Conservation (phyloP, 768 basidiomycete genomes). For the Cystobasidium onofrii region DNA sequence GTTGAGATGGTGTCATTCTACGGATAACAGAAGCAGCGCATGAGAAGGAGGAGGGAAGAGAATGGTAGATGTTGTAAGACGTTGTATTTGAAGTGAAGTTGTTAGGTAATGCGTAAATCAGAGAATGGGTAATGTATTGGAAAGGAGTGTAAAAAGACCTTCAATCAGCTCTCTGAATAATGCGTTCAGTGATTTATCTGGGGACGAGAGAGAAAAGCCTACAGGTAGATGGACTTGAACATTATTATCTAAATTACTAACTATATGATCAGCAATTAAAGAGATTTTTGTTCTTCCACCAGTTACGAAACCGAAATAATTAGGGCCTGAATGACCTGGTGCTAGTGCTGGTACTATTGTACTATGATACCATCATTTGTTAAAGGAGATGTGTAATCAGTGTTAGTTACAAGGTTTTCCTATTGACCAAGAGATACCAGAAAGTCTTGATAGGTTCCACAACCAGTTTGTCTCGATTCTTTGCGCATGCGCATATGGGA, state of each 20-base stretch:
- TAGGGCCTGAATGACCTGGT: conserved; percentile 47
- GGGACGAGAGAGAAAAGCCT: conserved; percentile 7
- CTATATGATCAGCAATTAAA: conserved; percentile 48
- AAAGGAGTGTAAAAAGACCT: too few relatives aligned
- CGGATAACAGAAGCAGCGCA: too few relatives aligned
- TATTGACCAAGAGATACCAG: too few relatives aligned
- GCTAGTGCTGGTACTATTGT: conserved; percentile 45
- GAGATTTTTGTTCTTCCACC: conserved; percentile 45
- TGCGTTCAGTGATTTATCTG: neutral
- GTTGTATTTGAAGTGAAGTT: conserved; percentile 37
- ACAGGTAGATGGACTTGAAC: conserved; percentile 45
- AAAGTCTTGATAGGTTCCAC: too few relatives aligned
- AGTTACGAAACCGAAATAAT: conserved; percentile 40
- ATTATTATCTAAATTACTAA: conserved; percentile 46
- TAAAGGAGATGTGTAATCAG: too few relatives aligned
- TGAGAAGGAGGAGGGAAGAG: conserved; percentile 43
- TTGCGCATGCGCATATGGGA: too few relatives aligned
- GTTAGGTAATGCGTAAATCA: conserved; percentile 39
- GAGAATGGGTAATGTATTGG: too few relatives aligned
- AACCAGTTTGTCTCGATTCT: too few relatives aligned
- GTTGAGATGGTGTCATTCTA: conserved; percentile 38
- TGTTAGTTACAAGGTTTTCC: too few relatives aligned
- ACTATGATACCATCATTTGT: too few relatives aligned
- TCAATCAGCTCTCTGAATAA: too few relatives aligned
- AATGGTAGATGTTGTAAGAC: conserved; percentile 44